Evolutionary conservation across 1,284 basidiomycete genomes (phyloP), one percentile per base, ranked within the genome.

Genomic region (Puccinia novopanici): DNA sequence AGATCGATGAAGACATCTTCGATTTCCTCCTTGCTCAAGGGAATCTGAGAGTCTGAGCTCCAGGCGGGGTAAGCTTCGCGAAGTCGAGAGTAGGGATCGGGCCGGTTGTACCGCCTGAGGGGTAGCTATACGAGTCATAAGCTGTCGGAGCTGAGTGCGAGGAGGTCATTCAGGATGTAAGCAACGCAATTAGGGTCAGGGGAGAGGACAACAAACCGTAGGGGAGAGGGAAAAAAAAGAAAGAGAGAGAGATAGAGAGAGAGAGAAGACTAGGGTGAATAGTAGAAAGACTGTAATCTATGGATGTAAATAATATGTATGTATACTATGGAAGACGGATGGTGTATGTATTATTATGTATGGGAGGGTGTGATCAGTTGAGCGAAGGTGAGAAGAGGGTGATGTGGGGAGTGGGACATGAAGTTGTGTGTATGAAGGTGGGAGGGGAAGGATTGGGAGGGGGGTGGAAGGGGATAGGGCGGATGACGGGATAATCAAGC

Each of bases 1-100:
- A 99, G 89, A 87, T 99, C 97, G 82, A 98, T 91, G 85, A 99
- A 94, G 77, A 99, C 94, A 86, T 99, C 96, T 87, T 99, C 96
- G 81, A 99, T 98, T 88, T 99, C 97, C 84, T 99, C 96, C 88
- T 98, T 98, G 48, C 94, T 95, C 15, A 99, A 88, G 17, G 96
- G 96, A 82, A 98, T 97, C 84, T 94, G 91, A 74, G 93, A 91
- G 81, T 98, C 95, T 59, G 91, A 87, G 22, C 59, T 61, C 96
- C 97, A 98, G 0, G 95, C 94, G 0, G 96, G 94, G 84, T 96
- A 95, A 24, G 92, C 90, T 83, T 96, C 94, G 67, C 89, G 89
- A 40, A 82, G 75, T 24, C 75, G 73, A 37, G 74, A 78, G 63
- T 81, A 81, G 27, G 80, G 74, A 45, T 75, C 80, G 42, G 80